These are phyloP conservation scores for Collybiopsis confluens DNA, from an alignment of 768 basidiomycete genomes.

Conservation along the genomic window DNA sequence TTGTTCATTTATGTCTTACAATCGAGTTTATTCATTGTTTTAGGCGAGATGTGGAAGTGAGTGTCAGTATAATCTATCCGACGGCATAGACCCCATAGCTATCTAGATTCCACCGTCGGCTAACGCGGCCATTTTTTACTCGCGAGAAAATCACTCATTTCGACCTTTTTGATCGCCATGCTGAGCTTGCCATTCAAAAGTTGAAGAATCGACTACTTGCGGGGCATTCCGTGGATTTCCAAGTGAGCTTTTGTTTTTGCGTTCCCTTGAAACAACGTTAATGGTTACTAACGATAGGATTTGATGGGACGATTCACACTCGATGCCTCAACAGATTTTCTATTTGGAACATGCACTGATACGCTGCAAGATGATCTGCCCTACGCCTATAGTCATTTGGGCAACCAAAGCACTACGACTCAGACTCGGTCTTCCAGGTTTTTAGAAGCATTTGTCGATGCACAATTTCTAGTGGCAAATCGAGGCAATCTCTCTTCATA, in stretches of 20 bases:
- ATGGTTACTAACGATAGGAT: slow-evolving; percentile 45
- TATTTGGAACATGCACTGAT: slow-evolving; percentile 56
- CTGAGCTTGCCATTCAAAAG: slow-evolving; percentile 35
- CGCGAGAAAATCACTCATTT: slow-evolving; percentile 57
- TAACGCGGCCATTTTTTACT: slow-evolving; percentile 62
- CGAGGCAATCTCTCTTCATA: slow-evolving; percentile 28
- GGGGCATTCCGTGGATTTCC: slow-evolving; percentile 56
- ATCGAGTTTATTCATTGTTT: background rate
- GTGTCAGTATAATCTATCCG: slow-evolving; percentile 4
- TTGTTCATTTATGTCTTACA: no score
- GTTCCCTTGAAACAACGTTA: background rate
- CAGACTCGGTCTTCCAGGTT: slow-evolving; percentile 11
- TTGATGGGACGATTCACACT: slow-evolving; percentile 60
- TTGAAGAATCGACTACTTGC: slow-evolving; percentile 43
- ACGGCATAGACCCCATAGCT: background rate
- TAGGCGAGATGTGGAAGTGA: slow-evolving; percentile 45
- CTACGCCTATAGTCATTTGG: slow-evolving; percentile 36
- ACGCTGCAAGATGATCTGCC: slow-evolving; percentile 47
- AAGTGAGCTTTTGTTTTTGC: slow-evolving; percentile 27
- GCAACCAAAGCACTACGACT: background rate
- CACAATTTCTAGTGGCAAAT: background rate
- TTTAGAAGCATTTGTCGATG: background rate
- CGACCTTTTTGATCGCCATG: slow-evolving; percentile 54
- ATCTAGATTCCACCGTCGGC: slow-evolving; percentile 51
- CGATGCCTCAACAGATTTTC: slow-evolving; percentile 62